Evolutionary conservation across 768 basidiomycete species (phyloP).

Genomic region (Pulveroboletus sp.): DNA sequence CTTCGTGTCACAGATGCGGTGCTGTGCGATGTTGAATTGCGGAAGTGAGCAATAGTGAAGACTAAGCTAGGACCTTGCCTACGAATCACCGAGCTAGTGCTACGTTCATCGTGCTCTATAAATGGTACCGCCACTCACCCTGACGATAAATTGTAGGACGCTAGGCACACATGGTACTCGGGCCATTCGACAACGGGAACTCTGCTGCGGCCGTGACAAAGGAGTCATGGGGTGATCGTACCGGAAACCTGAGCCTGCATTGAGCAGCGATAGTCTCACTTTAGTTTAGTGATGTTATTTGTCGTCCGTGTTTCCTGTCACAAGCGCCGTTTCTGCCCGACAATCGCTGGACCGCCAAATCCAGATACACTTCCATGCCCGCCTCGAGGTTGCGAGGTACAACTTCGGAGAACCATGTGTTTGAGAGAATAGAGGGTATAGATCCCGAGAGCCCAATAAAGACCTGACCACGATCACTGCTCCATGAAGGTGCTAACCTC

Average conservation of each 20-base stretch:
- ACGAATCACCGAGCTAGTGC: neutral
- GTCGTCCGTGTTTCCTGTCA: slow-evolving; percentile 28
- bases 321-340: slow-evolving; percentile 12
- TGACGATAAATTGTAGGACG: neutral
- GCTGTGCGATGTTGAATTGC: no score
- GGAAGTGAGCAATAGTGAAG: neutral
- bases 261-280: slow-evolving; percentile 32
- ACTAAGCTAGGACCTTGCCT: neutral
- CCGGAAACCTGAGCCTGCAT: slow-evolving; percentile 29
- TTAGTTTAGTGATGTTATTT: slow-evolving; percentile 40
- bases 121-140: neutral
- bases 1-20: no score
- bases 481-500: slow-evolving; percentile 78
- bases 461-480: slow-evolving; percentile 56
- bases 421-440: slow-evolving; percentile 52
- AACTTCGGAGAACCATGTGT: slow-evolving; percentile 66
- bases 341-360: slow-evolving; percentile 29
- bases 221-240: neutral
- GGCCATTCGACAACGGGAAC: neutral
- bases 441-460: slow-evolving; percentile 40
- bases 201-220: neutral
- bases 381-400: slow-evolving; percentile 74
- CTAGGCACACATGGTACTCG: neutral
- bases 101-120: neutral
- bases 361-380: slow-evolving; percentile 66